Percentiles rank a stretch among this genome's conserved stretches.
These are phyloP conservation scores for Gorgonomyces haynaldii DNA, from an alignment of 192 early-diverging fungal genomes.

Conservation along the genomic window DNA sequence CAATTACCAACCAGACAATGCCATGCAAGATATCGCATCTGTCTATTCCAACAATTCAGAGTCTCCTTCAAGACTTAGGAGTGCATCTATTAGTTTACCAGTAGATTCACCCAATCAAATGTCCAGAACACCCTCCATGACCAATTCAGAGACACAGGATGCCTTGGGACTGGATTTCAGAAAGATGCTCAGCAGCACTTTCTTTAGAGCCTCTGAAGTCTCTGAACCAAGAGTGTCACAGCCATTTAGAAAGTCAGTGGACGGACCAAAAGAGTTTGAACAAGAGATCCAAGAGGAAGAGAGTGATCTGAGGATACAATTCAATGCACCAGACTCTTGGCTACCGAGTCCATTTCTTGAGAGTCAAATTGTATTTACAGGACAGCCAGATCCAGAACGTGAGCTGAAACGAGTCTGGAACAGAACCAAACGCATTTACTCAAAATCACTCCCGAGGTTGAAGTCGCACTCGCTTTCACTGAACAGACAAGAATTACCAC, in stretches of 20 bases:
- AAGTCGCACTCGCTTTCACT: no score
- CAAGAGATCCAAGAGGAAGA: no score
- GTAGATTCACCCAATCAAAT: slow-evolving; percentile 3
- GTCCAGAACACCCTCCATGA: slow-evolving; percentile 5
- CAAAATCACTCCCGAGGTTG: no score
- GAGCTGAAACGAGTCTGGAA: no score
- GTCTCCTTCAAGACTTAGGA: not conserved
- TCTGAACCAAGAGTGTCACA: no score
- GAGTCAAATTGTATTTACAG: no score
- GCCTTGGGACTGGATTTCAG: not conserved
- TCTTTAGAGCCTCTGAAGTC: not conserved
- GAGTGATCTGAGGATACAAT: no score
- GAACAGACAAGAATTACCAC: no score
- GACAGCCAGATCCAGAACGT: no score
- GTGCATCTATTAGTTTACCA: not conserved
- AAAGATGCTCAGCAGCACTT: not conserved
- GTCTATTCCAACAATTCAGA: slow-evolving; percentile 4
- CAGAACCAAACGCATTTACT: no score
- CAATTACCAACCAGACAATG: slow-evolving; percentile 23
- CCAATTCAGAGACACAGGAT: not conserved
- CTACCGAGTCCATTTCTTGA: no score
- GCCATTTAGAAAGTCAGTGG: not conserved
- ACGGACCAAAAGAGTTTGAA: not conserved
- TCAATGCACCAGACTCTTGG: no score
- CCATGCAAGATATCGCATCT: slow-evolving; percentile 10